Conservation (phyloP, 2,329 filamentous ascomycete genomes). For the Chaetoscypha palmicola region DNA sequence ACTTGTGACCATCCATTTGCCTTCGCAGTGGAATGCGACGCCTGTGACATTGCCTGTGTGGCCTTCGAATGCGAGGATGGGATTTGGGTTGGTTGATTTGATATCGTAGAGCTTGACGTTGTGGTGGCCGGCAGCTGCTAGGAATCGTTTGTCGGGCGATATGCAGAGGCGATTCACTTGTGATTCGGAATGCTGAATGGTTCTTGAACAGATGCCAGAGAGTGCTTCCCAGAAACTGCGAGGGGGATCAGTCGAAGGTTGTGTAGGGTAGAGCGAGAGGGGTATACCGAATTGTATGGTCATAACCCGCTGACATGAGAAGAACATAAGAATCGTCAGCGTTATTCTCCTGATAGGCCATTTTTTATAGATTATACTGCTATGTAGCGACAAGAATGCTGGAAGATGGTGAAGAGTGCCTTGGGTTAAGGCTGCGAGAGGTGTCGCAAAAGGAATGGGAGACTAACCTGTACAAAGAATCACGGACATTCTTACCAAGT, state of each 20-base stretch:
- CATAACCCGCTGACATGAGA: constrained; percentile 54
- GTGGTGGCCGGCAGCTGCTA: constrained; percentile 67
- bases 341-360: constrained; percentile 15
- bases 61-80: constrained; percentile 88
- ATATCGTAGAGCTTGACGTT: constrained; percentile 98
- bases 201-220: constrained; percentile 94
- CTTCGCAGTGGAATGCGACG: constrained; percentile 95
- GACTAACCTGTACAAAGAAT: constrained; percentile 26
- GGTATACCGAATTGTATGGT: constrained; percentile 64
- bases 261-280: constrained; percentile 2
- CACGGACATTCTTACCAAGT: constrained; percentile 19
- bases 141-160: constrained; percentile 93
- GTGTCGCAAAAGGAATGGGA: too few relatives aligned
- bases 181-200: constrained; percentile 95
- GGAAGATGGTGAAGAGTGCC: too few relatives aligned
- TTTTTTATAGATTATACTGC: too few relatives aligned
- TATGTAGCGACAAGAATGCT: too few relatives aligned
- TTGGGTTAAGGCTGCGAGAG: too few relatives aligned
- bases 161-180: constrained; percentile 98
- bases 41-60: constrained; percentile 95
- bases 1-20: constrained; percentile 99
- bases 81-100: constrained; percentile 94
- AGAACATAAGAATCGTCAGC: constrained; percentile 22
- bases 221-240: constrained; percentile 94
- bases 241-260: constrained; percentile 6